These are phyloP conservation scores for Lasiosphaeria hispida DNA, from an alignment of 495 filamentous ascomycete genomes.

Conservation along the genomic window DNA sequence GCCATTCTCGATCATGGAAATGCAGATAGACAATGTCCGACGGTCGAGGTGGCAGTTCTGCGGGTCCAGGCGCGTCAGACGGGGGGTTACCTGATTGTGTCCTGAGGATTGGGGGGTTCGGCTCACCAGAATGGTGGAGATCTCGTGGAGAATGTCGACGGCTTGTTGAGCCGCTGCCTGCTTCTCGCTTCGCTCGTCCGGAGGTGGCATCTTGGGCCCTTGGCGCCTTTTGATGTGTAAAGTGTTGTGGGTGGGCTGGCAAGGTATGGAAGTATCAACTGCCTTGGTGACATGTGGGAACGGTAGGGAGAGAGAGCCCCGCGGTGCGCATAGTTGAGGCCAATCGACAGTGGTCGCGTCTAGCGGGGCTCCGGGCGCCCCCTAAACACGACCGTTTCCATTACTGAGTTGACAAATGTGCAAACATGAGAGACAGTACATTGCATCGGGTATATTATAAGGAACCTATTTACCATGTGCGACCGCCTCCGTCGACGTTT, in stretches of 20 bases:
- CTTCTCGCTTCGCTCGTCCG: slow-evolving; percentile 59
- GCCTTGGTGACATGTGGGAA: background rate
- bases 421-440: too few species aligned
- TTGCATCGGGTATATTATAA: too few species aligned
- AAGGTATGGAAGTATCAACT: background rate
- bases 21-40: slow-evolving; percentile 85
- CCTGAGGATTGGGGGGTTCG: background rate
- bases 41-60: slow-evolving; percentile 93
- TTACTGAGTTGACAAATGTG: too few species aligned
- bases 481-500: too few species aligned
- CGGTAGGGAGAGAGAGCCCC: background rate
- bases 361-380: too few species aligned
- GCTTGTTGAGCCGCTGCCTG: slow-evolving; percentile 91
- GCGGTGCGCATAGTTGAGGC: background rate
- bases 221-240: background rate
- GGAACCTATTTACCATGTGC: too few species aligned
- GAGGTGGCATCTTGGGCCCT: slow-evolving; percentile 33
- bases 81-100: background rate
- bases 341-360: too few species aligned
- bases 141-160: slow-evolving; percentile 93
- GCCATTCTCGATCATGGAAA: slow-evolving; percentile 95
- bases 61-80: background rate
- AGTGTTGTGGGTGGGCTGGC: slow-evolving; percentile 20
- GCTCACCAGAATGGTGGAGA: slow-evolving; percentile 78
- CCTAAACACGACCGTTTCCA: too few species aligned